Evolutionary conservation across 352 stramenopile species (phyloP), one percentile per base, ranked within the genome.

Genomic region (Globisporangium paddicum): DNA sequence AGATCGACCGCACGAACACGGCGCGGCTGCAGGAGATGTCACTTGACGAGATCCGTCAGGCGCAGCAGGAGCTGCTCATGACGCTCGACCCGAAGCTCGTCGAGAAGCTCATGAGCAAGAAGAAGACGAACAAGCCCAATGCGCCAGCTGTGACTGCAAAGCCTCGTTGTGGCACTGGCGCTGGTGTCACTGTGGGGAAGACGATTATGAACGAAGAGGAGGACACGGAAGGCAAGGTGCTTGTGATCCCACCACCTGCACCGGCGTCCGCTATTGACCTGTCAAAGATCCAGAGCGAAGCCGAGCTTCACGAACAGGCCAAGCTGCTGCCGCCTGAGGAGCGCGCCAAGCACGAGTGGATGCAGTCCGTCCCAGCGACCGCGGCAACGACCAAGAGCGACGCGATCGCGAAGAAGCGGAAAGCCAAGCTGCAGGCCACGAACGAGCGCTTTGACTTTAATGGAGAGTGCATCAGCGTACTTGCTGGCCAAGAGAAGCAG

Each of bases 321-420:
- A 63, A 78, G 35, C 46, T 72, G 14, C 59, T 95, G 16, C 76
- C 85, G 0, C 47, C 71, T 0, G 85, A 95, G 54, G 82, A 95
- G 55, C 73, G 82, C 1, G 76, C 77, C 18, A 95, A 95, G 58
- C 69, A 90, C 48, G 76, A 79, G 52, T 95, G 85, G 85, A 95
- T 90, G 50, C 66, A 79, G 37, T 63, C 60, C 0, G 55, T 71
- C 1, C 16, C 58, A 0, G 19, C 56, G 25, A n/a, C 49, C 7
- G 8, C 50, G 19, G 1, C n/a, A 26, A 21, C 13, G 10, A 50
- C 41, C 0, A 69, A 72, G 35, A 38, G 14, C 44, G 10, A 55
- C n/a, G 30, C 16, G 2, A 63, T 66, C 28, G 64, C 57, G 13
- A 60, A 63, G 8, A 25, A 45, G 10, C 54, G 60, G 37, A 62